These are phyloP conservation scores for Peltaster fructicola DNA, from an alignment of 2,329 filamentous ascomycete species.

Conservation along the genomic window DNA sequence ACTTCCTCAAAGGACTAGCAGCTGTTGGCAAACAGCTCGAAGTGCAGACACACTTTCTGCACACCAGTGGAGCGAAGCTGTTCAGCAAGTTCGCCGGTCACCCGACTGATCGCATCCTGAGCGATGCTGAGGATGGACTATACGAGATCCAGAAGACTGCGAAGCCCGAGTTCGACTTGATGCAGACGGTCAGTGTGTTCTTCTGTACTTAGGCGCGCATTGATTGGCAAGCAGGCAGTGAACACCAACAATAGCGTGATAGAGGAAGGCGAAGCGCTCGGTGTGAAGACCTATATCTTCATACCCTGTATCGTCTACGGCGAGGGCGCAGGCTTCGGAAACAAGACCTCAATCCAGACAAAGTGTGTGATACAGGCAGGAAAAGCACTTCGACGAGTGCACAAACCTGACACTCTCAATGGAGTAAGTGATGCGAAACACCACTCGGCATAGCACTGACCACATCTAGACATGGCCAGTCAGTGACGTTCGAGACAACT, in stretches of 20 bases:
- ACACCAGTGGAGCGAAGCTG: constrained; percentile 35
- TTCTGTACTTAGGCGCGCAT: too few species aligned
- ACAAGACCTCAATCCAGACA: constrained; percentile 34
- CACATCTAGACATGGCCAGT: constrained; percentile 32
- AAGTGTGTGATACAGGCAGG: constrained; percentile 32
- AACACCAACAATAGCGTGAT: constrained; percentile 5
- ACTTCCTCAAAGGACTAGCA: constrained; percentile 30
- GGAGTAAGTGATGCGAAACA: constrained; percentile 8
- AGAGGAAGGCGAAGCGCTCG: constrained; percentile 8
- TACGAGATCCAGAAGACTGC: constrained; percentile 28
- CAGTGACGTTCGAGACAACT: constrained; percentile 33
- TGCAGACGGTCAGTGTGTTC: constrained; percentile 12
- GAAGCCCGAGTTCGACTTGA: constrained; percentile 7
- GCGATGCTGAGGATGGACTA: constrained; percentile 27
- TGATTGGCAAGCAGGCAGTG: constrained; percentile 9
- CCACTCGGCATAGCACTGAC: background rate
- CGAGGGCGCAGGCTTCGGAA: constrained; percentile 32
- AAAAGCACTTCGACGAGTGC: constrained; percentile 23
- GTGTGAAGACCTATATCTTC: constrained; percentile 36
- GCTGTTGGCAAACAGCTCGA: constrained; percentile 26
- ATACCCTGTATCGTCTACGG: constrained; percentile 37
- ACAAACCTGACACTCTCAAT: constrained; percentile 21
- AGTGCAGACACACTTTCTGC: constrained; percentile 30
- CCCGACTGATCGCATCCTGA: constrained; percentile 23
- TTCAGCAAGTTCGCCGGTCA: constrained; percentile 32